A percentile compares a stretch with the other conserved stretches of the same genome.
Conservation (phyloP, 2,329 filamentous ascomycete genomes). For the Cercospora citrullina region DNA sequence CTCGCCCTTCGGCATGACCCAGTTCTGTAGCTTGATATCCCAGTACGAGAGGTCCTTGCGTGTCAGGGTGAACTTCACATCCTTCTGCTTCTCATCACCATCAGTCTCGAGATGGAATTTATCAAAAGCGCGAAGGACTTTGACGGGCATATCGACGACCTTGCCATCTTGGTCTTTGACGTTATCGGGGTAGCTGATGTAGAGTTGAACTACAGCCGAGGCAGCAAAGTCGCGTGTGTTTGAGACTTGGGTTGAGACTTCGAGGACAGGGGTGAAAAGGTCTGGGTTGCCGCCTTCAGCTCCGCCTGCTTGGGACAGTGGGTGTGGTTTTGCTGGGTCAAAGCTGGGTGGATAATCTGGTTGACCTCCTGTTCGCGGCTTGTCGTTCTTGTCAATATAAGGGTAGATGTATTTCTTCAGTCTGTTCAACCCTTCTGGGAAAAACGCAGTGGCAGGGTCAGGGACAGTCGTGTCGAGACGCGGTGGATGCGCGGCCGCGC, state of each 20-base stretch:
- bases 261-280: conserved; percentile 59
- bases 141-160: conserved; percentile 48
- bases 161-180: conserved; percentile 32
- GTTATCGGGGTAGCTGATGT: conserved; percentile 48
- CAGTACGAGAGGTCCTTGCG: conserved; percentile 41
- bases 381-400: conserved; percentile 58
- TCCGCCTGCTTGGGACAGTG: conserved; percentile 65
- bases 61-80: conserved; percentile 41
- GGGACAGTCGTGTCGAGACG: conserved; percentile 58
- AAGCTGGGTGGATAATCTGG: conserved; percentile 55
- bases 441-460: conserved; percentile 57
- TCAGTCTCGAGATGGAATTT: conserved; percentile 41
- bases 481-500: conserved; percentile 50
- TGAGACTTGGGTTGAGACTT: conserved; percentile 54
- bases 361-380: conserved; percentile 44
- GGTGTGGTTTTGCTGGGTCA: conserved; percentile 43
- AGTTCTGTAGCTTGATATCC: conserved; percentile 40
- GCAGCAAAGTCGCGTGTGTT: conserved; percentile 62
- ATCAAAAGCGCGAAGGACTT: conserved; percentile 48
- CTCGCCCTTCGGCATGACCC: conserved; percentile 39
- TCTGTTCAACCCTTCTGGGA: conserved; percentile 60
- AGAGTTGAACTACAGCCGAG: conserved; percentile 59
- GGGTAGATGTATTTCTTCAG: conserved; percentile 73
- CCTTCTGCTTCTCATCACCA: conserved; percentile 21
- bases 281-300: conserved; percentile 68